Evolutionary conservation across 345 rosid species (phyloP), one percentile per base, ranked within the genome.

Genomic region (Syzygium grande): DNA sequence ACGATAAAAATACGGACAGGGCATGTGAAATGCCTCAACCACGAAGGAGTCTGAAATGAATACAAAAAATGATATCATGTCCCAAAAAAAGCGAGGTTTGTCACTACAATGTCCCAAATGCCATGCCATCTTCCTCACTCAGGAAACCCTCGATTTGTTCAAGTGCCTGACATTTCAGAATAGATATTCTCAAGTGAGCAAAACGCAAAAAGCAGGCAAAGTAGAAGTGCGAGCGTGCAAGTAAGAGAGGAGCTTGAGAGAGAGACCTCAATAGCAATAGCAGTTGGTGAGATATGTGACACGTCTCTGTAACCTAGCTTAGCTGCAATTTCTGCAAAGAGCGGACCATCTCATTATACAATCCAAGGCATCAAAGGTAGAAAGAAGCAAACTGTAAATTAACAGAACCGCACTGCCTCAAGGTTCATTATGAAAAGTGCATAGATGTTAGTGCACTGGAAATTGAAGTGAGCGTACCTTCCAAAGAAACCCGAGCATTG

Each of bases 191-290:
- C 49, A 73, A 73, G 83, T 73, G 27, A 73, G 83, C 49, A 73
- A 34, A 73, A 34, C 38, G 38, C 49, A 73, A 9, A 73, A 9
- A 11, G 80, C 49, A 73, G 73, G 73, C 19, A n/a, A n/a, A n/a
- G 49, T 86, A 30, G 86, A 87, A 25, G 19, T 61, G 41, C 12
- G 34, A 13, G 19, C 5, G 15, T 10, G 5, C 2, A 19, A 38
- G 30, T 43, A 22, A 29, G 53, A 79, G 53, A 83, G 13, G 49
- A 79, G 84, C 52, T 15, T 43, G 43, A 22, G 73, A 25, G 16
- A 77, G 83, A 73, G 79, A 98, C 98, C 97, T 96, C 98, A 7
- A 98, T 92, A 29, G 99, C 99, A 22, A 98, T 98, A 79, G 91
- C 88, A 51, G 92, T 85, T 30, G 99, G 99, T 83, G 98, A 89